These are phyloP conservation scores for Triglochin maritima DNA, from an alignment of 106 monocot genomes.

Conservation along the genomic window DNA sequence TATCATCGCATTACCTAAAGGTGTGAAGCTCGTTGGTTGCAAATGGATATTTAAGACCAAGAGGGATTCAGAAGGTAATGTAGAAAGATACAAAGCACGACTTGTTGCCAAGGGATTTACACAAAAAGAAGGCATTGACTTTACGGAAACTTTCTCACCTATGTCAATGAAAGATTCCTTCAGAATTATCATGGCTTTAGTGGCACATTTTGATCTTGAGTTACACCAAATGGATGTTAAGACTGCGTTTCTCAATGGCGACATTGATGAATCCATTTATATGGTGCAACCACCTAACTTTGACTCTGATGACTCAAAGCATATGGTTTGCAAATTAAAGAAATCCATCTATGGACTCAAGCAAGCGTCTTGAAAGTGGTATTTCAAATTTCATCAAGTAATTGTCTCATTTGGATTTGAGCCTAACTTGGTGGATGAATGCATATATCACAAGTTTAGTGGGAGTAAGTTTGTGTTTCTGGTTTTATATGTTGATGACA, in stretches of 20 bases:
- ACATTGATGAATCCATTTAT: not conserved
- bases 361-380: not conserved
- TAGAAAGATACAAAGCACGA: conserved; percentile 3
- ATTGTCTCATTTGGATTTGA: conserved; percentile 6
- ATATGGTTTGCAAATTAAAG: no score
- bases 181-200: not conserved
- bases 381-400: conserved; percentile 2
- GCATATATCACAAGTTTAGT: conserved; percentile 3
- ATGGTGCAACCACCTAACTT: not conserved
- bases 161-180: not conserved
- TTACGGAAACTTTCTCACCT: not conserved
- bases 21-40: conserved; percentile 4
- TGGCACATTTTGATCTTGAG: no score
- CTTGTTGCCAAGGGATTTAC: conserved; percentile 7
- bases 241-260: not conserved
- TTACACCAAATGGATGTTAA: no score
- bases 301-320: not conserved
- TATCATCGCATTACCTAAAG: conserved; percentile 4
- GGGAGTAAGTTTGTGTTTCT: conserved; percentile 2
- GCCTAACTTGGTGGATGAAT: conserved; percentile 3
- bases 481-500: conserved; percentile 4
- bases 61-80: conserved; percentile 2
- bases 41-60: conserved; percentile 8
- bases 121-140: conserved; percentile 10
- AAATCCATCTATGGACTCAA: no score